Percentiles rank a stretch among this genome's conserved stretches.
Conservation (phyloP, 2,329 filamentous ascomycete species). For the Fusarium odoratissimum region DNA sequence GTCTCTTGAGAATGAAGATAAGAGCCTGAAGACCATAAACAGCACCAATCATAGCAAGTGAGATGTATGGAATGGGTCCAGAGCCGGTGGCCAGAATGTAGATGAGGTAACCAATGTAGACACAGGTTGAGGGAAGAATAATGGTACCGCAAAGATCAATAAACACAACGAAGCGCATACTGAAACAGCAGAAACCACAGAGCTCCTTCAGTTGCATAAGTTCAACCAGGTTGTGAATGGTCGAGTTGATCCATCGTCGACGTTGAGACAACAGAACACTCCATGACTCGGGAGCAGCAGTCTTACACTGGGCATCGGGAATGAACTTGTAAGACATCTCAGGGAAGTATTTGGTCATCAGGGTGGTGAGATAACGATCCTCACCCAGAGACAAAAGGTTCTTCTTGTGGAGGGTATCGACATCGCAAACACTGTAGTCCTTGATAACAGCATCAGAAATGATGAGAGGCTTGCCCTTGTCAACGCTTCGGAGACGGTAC, state of each 20-base stretch:
- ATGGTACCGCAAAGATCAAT: slow-evolving; percentile 94
- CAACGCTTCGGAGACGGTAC: slow-evolving; percentile 94
- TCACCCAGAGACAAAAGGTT: slow-evolving; percentile 94
- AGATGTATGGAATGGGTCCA: slow-evolving; percentile 86
- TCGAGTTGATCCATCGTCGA: slow-evolving; percentile 99
- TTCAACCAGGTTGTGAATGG: slow-evolving; percentile 94
- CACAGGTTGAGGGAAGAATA: slow-evolving; percentile 88
- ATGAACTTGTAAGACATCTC: slow-evolving; percentile 97
- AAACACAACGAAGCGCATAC: slow-evolving; percentile 96
- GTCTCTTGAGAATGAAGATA: slow-evolving; percentile 95
- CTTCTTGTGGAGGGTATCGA: slow-evolving; percentile 97
- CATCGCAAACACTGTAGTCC: slow-evolving; percentile 88
- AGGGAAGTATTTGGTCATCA: slow-evolving; percentile 99
- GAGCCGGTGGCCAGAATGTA: slow-evolving; percentile 76
- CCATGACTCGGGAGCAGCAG: slow-evolving; percentile 94
- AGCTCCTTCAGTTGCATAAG: slow-evolving; percentile 91
- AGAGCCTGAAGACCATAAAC: slow-evolving; percentile 96
- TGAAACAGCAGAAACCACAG: slow-evolving; percentile 99
- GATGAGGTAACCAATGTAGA: slow-evolving; percentile 88
- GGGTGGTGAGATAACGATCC: slow-evolving; percentile 94
- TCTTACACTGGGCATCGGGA: slow-evolving; percentile 90
- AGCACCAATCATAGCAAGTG: slow-evolving; percentile 86
- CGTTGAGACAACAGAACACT: slow-evolving; percentile 95
- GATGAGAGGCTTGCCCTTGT: slow-evolving; percentile 93
- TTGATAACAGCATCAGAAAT: slow-evolving; percentile 88